Conservation (phyloP, 305 asterid genomes). For the Solanum chacoense region DNA sequence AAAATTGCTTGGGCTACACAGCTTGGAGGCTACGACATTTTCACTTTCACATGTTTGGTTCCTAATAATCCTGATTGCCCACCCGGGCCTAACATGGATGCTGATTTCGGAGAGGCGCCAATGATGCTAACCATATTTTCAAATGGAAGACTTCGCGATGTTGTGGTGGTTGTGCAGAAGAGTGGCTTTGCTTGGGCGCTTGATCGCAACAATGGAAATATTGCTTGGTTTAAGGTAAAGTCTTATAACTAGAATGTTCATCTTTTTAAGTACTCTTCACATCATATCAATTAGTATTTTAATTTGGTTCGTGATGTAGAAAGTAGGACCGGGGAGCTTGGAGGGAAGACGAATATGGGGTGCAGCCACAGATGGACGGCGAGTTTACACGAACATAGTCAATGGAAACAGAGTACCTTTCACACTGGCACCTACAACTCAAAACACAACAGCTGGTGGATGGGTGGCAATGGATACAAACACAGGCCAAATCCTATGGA, state of each 20-base stretch:
- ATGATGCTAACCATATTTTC: constrained; percentile 37
- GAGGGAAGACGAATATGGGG: constrained; percentile 78
- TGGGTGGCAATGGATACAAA: constrained; percentile 72
- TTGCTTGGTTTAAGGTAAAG: constrained; percentile 46
- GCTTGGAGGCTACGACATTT: constrained; percentile 59
- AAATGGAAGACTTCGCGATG: constrained; percentile 28
- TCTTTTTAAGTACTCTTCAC: neutral
- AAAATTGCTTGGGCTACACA: constrained; percentile 39
- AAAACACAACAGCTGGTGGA: constrained; percentile 44
- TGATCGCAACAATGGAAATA: constrained; percentile 42
- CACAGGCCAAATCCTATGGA: constrained; percentile 52
- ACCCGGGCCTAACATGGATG: constrained; percentile 61
- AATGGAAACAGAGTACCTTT: constrained; percentile 29
- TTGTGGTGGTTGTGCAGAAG: constrained; percentile 65
- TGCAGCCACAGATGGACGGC: constrained; percentile 52
- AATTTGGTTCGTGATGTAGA: constrained; percentile 3
- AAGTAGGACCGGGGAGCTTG: constrained; percentile 52
- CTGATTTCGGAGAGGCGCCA: constrained; percentile 80
- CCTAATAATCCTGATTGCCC: constrained; percentile 62
- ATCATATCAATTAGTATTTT: neutral
- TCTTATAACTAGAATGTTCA: neutral
- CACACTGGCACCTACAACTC: constrained; percentile 36
- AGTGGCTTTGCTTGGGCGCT: constrained; percentile 69
- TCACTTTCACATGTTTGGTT: constrained; percentile 38
- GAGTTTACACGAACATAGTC: constrained; percentile 50